Percentiles rank a stretch among this genome's conserved stretches.
These are phyloP conservation scores for Amylocarpus encephaloides DNA, from an alignment of 2,329 filamentous ascomycete genomes.

Conservation along the genomic window DNA sequence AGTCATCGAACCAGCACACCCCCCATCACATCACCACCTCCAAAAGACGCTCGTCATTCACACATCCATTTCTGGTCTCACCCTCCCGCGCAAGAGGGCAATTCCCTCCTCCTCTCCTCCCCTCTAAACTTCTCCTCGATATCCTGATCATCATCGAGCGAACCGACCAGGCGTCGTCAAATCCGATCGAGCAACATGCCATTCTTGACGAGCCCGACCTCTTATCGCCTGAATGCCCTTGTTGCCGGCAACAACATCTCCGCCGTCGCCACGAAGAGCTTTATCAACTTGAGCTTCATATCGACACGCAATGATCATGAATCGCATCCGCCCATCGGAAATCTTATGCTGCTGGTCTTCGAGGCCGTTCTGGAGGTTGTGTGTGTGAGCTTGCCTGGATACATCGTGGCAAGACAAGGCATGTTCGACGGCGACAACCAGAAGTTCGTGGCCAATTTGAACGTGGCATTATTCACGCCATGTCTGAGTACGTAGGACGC, in stretches of 20 bases:
- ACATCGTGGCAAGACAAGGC: conserved; percentile 81
- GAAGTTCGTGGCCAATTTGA: conserved; percentile 93
- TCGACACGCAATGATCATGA: conserved; percentile 23
- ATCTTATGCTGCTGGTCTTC: conserved; percentile 54
- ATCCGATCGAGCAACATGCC: conserved; percentile 27
- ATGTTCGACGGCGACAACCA: conserved; percentile 95
- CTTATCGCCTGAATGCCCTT: conserved; percentile 38
- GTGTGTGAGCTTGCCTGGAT: conserved; percentile 89
- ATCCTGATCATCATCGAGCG: neutral
- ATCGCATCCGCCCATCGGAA: conserved; percentile 40
- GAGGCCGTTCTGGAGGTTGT: conserved; percentile 93
- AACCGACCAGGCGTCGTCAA: neutral
- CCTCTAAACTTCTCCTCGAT: neutral
- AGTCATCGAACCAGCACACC: too few species aligned
- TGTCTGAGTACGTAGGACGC: conserved; percentile 67
- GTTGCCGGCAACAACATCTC: conserved; percentile 29
- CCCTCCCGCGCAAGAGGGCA: neutral
- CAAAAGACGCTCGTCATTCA: neutral
- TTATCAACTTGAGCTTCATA: conserved; percentile 24
- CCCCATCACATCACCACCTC: neutral
- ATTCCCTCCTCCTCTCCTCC: neutral
- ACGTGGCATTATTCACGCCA: conserved; percentile 93
- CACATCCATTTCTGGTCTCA: neutral
- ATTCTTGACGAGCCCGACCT: conserved; percentile 42
- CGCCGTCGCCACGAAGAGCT: conserved; percentile 18